phyloP scores from a whole-genome alignment of 805 yeast genomes.

The Lipomyces japonicus region DNA sequence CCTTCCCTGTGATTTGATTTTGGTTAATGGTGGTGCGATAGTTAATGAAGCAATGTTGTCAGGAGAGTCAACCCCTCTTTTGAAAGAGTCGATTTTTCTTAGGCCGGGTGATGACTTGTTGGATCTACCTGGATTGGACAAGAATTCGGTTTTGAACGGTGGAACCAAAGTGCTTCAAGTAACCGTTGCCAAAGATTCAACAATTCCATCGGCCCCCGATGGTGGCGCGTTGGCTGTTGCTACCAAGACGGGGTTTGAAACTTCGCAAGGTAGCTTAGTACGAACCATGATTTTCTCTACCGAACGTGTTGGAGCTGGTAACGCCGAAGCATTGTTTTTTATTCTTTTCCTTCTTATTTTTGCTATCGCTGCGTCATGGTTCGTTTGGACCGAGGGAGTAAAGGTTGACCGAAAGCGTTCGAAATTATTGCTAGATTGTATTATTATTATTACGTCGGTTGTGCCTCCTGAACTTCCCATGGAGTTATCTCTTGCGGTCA shows the following conservation, averaged over 20 bases:
- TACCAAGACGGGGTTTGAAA: conserved; percentile 94
- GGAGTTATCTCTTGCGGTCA: conserved; percentile 98
- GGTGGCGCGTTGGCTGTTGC: conserved; percentile 88
- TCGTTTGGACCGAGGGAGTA: conserved; percentile 97
- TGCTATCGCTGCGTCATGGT: conserved; percentile 94
- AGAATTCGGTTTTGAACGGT: conserved; percentile 84
- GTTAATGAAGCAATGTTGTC: conserved; percentile 98
- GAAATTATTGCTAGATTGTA: conserved; percentile 90
- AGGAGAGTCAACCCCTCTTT: conserved; percentile 95
- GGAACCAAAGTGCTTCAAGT: conserved; percentile 96
- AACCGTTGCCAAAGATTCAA: conserved; percentile 39
- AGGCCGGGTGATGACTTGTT: conserved; percentile 69
- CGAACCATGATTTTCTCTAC: conserved; percentile 97
- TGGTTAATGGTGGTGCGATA: conserved; percentile 86
- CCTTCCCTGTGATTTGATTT: conserved; percentile 85
- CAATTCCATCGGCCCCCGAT: conserved; percentile 73
- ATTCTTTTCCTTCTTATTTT: conserved; percentile 83
- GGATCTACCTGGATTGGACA: conserved; percentile 79
- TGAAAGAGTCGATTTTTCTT: conserved; percentile 83
- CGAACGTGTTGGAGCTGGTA: conserved; percentile 94
- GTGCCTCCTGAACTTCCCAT: conserved; percentile 99
- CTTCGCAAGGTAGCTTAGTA: conserved; percentile 94
- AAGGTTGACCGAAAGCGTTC: conserved; percentile 93
- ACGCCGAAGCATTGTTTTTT: conserved; percentile 88
- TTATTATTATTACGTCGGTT: conserved; percentile 91